These are phyloP conservation scores for Hordeum vulgare DNA, from an alignment of 176 grass and related monocot genomes.

Conservation along the genomic window MorexV3_pseudomolecules_assembly NC_058524.1:33620232-33620731, in stretches of 20 bases:
- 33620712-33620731: background rate
- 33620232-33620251: too few species aligned
- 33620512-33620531: too few species aligned
- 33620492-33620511: background rate
- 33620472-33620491: background rate
- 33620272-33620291: too few species aligned
- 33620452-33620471: background rate
- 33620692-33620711: background rate
- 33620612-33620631: background rate
- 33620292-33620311: too few species aligned
- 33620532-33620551: background rate
- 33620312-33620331: too few species aligned
- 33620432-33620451: background rate
- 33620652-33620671: too few species aligned
- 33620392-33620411: slow-evolving; percentile 4
- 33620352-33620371: background rate
- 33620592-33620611: background rate
- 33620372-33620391: background rate
- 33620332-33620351: too few species aligned
- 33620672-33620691: too few species aligned
- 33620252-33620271: too few species aligned
- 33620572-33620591: background rate
- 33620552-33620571: background rate
- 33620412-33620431: background rate
- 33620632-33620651: background rate